Evolutionary conservation across 352 stramenopile species (phyloP).

Genomic region (Aphanomyces euteiches): DNA sequence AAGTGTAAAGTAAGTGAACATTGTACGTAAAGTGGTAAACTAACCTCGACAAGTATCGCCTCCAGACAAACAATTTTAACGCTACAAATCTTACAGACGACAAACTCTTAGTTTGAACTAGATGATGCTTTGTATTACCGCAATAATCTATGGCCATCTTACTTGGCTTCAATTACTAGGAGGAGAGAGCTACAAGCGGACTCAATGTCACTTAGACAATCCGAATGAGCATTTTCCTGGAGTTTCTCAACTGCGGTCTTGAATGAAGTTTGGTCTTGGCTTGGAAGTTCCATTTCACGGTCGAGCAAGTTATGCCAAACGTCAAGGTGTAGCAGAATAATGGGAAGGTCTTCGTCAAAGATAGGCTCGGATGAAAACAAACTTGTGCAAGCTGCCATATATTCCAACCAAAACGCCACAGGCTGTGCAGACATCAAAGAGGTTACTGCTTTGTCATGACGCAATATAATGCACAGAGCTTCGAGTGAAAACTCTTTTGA

Average conservation of each 20-base stretch:
- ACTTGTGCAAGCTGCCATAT: slow-evolving; percentile 2
- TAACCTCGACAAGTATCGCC: too few species aligned
- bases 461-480: neutral
- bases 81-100: too few species aligned
- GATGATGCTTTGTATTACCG: too few species aligned
- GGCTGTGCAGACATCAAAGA: neutral
- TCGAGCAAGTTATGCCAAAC: neutral
- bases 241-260: slow-evolving; percentile 1
- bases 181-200: too few species aligned
- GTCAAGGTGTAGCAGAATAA: neutral
- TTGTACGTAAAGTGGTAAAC: too few species aligned
- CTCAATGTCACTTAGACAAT: too few species aligned
- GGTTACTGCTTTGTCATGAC: neutral
- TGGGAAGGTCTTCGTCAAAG: slow-evolving; percentile 15
- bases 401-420: slow-evolving; percentile 8
- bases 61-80: too few species aligned
- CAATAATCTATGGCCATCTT: too few species aligned
- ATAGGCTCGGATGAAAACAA: neutral
- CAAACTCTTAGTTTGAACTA: too few species aligned
- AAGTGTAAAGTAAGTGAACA: too few species aligned
- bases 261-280: neutral
- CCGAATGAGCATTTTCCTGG: neutral
- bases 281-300: slow-evolving; percentile 2
- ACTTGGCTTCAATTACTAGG: too few species aligned
- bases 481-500: neutral